Percentiles rank a stretch among this genome's conserved stretches.
phyloP scores from a whole-genome alignment of 768 basidiomycete species.

The Lactifluus subvellereus region DNA sequence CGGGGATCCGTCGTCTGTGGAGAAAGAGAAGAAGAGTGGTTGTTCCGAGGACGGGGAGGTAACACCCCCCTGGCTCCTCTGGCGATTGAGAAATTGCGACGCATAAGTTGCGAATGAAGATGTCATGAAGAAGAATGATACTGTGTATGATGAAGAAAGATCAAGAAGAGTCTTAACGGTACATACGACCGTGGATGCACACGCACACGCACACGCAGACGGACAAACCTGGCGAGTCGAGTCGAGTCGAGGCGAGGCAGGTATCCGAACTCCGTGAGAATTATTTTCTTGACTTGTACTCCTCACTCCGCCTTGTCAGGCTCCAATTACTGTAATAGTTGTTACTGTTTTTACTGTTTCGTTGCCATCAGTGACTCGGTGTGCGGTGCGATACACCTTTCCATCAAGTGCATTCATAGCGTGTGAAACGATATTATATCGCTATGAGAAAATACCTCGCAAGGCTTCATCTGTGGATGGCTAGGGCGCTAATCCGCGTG shows the following conservation, averaged over 20 bases:
- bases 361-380: too few species aligned
- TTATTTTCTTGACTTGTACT: background rate
- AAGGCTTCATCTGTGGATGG: too few species aligned
- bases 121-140: constrained; percentile 35
- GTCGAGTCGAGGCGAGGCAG: background rate
- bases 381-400: too few species aligned
- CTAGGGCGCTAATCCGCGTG: too few species aligned
- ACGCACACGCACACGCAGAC: background rate
- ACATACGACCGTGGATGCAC: constrained; percentile 5
- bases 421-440: too few species aligned
- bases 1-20: constrained; percentile 59
- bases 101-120: constrained; percentile 79
- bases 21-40: constrained; percentile 86
- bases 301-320: too few species aligned
- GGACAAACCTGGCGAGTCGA: constrained; percentile 1
- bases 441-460: too few species aligned
- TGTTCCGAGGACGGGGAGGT: constrained; percentile 57
- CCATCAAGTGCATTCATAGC: too few species aligned
- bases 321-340: too few species aligned
- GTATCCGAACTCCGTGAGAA: constrained; percentile 12
- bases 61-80: constrained; percentile 34
- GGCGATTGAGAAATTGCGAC: constrained; percentile 70
- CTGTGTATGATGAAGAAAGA: background rate
- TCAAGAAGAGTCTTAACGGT: constrained; percentile 6
- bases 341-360: too few species aligned